Percentiles rank a stretch among this genome's conserved stretches.
These are phyloP conservation scores for Lasiosphaeria hispida DNA, from an alignment of 495 filamentous ascomycete species.

Conservation along the genomic window DNA sequence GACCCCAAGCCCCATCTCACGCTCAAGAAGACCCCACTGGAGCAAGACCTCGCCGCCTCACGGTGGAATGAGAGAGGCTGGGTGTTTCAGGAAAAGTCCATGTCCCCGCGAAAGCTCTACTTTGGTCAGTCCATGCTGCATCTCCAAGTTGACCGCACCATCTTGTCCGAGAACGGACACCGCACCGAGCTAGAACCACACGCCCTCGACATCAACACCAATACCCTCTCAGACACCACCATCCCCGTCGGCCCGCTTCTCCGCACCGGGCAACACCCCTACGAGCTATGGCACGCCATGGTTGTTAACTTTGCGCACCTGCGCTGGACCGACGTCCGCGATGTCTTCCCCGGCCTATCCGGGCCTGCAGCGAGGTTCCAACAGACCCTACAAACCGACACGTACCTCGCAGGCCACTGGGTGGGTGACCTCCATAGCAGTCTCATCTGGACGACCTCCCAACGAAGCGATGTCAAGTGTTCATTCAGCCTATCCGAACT, in stretches of 20 bases:
- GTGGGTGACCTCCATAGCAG: neutral
- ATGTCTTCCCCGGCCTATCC: neutral
- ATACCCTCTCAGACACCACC: neutral
- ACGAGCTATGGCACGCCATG: neutral
- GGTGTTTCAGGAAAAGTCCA: neutral
- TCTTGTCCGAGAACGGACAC: neutral
- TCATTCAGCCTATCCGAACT: neutral
- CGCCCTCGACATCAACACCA: neutral
- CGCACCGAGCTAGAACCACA: neutral
- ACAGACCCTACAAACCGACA: neutral
- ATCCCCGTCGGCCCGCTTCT: conserved; percentile 1
- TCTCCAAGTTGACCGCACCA: neutral
- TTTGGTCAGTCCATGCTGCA: neutral
- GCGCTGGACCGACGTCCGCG: neutral
- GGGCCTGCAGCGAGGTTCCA: neutral
- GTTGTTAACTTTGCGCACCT: neutral
- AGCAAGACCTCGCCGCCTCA: neutral
- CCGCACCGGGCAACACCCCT: neutral
- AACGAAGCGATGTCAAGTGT: neutral
- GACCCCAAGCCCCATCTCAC: neutral
- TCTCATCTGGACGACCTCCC: neutral
- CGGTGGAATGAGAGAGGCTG: neutral
- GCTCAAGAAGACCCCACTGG: neutral
- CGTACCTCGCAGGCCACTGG: neutral
- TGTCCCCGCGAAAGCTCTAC: neutral